Evolutionary conservation across 768 basidiomycete genomes (phyloP).

Genomic region (Tricholoma saponaceum): DNA sequence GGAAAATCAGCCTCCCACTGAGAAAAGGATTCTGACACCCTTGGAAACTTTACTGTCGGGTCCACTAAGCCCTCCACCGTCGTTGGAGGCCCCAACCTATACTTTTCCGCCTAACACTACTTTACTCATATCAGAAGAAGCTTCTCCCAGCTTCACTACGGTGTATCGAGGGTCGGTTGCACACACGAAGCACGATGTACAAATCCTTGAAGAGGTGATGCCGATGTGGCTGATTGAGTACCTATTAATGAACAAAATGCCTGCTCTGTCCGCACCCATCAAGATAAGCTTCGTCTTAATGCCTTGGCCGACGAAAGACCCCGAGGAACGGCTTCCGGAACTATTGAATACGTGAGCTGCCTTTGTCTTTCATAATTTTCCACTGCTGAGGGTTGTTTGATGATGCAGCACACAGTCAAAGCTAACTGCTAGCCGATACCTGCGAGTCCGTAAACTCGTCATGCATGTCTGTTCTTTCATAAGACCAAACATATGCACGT

Average conservation of each 20-base stretch:
- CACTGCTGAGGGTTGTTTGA: constrained; percentile 2
- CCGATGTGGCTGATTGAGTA: constrained; percentile 91
- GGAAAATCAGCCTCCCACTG: constrained; percentile 15
- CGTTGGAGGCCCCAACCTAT: constrained; percentile 68
- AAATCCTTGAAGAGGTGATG: constrained; percentile 65
- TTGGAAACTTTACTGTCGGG: constrained; percentile 51
- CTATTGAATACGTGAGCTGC: constrained; percentile 74
- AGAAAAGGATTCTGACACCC: constrained; percentile 40
- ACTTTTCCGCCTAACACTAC: constrained; percentile 54
- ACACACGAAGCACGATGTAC: constrained; percentile 37
- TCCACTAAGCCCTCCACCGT: constrained; percentile 60
- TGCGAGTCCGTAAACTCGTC: constrained; percentile 83
- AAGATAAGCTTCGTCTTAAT: constrained; percentile 91
- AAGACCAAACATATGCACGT: not conserved
- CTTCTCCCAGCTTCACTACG: constrained; percentile 65
- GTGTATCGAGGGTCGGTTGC: constrained; percentile 74
- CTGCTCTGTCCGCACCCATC: constrained; percentile 43
- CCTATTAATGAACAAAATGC: constrained; percentile 62
- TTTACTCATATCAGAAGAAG: constrained; percentile 81
- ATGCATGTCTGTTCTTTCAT: constrained; percentile 55
- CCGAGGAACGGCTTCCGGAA: constrained; percentile 66
- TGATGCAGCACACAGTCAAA: constrained; percentile 65
- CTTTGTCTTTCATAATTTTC: not conserved
- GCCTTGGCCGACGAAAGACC: constrained; percentile 63
- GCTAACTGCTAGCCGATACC: constrained; percentile 80